A percentile compares a stretch with the other conserved stretches of the same genome.
Evolutionary conservation across 2,329 filamentous ascomycete genomes (phyloP).

Genomic region (Pyrenophora tritici-repentis): DNA sequence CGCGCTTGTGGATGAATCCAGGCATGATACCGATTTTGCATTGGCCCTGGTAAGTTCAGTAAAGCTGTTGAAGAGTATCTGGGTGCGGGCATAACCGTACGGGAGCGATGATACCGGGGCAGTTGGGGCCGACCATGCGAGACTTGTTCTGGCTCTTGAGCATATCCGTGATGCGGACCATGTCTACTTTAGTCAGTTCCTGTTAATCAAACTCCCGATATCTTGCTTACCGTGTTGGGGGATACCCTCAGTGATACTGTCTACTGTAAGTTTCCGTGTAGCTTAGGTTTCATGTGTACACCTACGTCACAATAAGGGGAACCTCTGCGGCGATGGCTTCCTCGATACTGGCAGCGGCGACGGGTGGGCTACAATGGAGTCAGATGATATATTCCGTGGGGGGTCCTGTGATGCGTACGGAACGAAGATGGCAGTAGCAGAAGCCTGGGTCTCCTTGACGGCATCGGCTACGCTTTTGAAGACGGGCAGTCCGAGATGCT

Average conservation of each 20-base stretch:
- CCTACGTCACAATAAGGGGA: constrained; percentile 84
- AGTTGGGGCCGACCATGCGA: constrained; percentile 95
- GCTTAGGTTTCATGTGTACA: constrained; percentile 21
- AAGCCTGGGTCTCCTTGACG: constrained; percentile 87
- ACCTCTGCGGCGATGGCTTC: constrained; percentile 94
- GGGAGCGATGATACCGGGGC: constrained; percentile 91
- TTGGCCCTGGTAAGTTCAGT: constrained; percentile 67
- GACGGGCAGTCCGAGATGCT: constrained; percentile 89
- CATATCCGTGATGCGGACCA: constrained; percentile 98
- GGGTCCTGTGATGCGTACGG: constrained; percentile 63
- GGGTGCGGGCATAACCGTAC: constrained; percentile 46
- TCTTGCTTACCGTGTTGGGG: constrained; percentile 83
- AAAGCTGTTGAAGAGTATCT: background rate
- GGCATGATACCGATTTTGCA: constrained; percentile 99
- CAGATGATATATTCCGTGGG: constrained; percentile 32
- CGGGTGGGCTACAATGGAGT: constrained; percentile 67
- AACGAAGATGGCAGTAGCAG: constrained; percentile 93
- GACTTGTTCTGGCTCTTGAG: constrained; percentile 98
- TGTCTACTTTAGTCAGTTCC: constrained; percentile 64
- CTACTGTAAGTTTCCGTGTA: constrained; percentile 39
- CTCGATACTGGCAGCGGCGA: constrained; percentile 94
- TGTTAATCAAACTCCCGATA: background rate
- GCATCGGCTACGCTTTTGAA: constrained; percentile 89
- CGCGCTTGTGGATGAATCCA: constrained; percentile 99
- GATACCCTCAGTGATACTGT: constrained; percentile 89